Conservation (phyloP, 2,329 filamentous ascomycete species). For the Westerdykella aurantiaca region DNA sequence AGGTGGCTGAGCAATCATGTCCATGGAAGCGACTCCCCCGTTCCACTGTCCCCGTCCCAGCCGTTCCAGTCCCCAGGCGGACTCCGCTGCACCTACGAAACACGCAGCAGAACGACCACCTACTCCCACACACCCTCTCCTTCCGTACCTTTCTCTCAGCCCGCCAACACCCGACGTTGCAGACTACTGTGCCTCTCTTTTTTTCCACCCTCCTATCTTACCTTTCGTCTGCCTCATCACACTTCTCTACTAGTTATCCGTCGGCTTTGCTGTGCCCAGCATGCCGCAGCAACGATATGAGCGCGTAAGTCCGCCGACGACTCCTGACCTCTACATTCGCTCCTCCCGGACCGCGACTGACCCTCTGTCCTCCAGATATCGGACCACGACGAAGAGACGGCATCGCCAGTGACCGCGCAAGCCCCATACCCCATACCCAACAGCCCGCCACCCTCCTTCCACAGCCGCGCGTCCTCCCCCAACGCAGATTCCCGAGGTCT, state of each 20-base stretch:
- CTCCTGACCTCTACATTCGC: conserved; percentile 4
- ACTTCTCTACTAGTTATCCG: conserved; percentile 3
- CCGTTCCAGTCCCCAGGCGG: background rate
- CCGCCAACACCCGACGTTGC: conserved; percentile 6
- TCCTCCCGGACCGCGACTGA: conserved; percentile 4
- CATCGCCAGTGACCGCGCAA: conserved; percentile 21
- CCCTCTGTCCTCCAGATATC: conserved; percentile 31
- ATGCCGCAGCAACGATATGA: conserved; percentile 48
- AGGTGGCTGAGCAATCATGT: background rate
- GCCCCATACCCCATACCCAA: conserved; percentile 38
- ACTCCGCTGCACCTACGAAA: conserved; percentile 10
- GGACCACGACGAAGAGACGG: conserved; percentile 39
- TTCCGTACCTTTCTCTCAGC: too few relatives aligned
- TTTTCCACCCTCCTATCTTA: conserved; percentile 1
- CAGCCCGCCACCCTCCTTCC: conserved; percentile 70
- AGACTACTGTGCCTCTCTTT: conserved; percentile 1
- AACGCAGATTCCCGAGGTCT: conserved; percentile 44
- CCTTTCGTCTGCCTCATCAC: conserved; percentile 1
- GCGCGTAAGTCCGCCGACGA: conserved; percentile 35
- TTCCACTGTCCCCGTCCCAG: background rate
- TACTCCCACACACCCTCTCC: background rate
- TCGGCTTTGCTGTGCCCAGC: conserved; percentile 14
- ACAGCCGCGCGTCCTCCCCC: conserved; percentile 71
- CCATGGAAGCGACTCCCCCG: conserved; percentile 1
- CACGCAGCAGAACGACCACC: conserved; percentile 2